Percentiles rank a stretch among this genome's conserved stretches.
Conservation (phyloP, 257 asterid species). For the Ligustrum vulgare region DNA sequence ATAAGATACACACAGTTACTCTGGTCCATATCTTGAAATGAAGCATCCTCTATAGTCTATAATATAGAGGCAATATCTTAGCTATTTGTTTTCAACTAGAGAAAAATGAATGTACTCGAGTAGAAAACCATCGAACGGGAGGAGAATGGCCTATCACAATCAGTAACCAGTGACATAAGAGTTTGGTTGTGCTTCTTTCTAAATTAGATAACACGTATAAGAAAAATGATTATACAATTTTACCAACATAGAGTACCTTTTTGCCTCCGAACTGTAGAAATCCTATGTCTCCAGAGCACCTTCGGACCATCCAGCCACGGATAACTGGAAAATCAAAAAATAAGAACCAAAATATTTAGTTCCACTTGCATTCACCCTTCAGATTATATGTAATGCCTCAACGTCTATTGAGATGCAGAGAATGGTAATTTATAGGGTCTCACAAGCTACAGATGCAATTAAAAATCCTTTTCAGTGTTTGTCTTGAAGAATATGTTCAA, state of each 20-base stretch:
- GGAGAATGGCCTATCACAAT: background rate
- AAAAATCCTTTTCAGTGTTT: background rate
- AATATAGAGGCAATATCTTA: too few species aligned
- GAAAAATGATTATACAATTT: background rate
- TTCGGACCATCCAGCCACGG: slow-evolving; percentile 97
- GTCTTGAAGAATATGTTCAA: background rate
- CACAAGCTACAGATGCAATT: background rate
- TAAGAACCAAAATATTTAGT: slow-evolving; percentile 4
- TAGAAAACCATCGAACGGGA: too few species aligned
- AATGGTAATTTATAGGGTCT: background rate
- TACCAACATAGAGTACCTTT: slow-evolving; percentile 56
- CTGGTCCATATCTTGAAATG: too few species aligned
- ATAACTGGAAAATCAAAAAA: slow-evolving; percentile 53
- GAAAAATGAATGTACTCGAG: too few species aligned
- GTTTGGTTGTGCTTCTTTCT: too few species aligned
- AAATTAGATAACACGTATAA: too few species aligned
- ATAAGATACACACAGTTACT: too few species aligned
- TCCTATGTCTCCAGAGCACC: slow-evolving; percentile 87
- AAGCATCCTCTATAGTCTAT: too few species aligned
- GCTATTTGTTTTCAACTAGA: too few species aligned
- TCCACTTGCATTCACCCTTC: background rate
- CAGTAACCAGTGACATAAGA: background rate
- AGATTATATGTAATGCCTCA: background rate
- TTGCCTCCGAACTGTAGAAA: slow-evolving; percentile 76
- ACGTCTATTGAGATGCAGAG: background rate